Evolutionary conservation across 306 rosid genomes (phyloP), one percentile per base, ranked within the genome.

Genomic region (Gastrolobium villosum): DNA sequence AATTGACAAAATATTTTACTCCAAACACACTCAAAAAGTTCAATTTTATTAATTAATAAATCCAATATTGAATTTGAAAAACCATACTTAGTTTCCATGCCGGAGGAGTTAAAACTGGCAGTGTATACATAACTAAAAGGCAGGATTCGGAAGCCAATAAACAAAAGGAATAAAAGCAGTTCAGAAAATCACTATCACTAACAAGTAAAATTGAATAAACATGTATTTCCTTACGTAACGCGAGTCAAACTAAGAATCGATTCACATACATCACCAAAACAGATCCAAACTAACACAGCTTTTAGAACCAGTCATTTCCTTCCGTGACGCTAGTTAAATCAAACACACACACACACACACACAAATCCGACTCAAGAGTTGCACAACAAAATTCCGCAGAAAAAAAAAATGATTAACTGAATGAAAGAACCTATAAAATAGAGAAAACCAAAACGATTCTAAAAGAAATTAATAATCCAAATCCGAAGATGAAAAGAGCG

Each of bases 181-280:
- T 44, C 37, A 74, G 61, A 26, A 69, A 74, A 65, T 53, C 78
- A 69, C 52, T 55, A 50, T 53, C 64, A 54, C 65, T 68, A 20
- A 78, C 70, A 3, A 66, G 46, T 56, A 32, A 34, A 72, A 65
- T 56, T 5, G 26, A 79, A 45, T 40, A 70, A 79, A 79, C 37
- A 28, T 53, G 4, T 4, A 7, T 32, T 10, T 4, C 30, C 10
- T 46, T 1, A 54, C 28, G 54, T 26, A 49, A 15, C 53, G 26
- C 26, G 0, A 20, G 26, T 20, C 26, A 20, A 20, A 20, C 26
- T 1, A 20, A 55, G 6, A 49, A 39, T 1, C n/a, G 60, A 75
- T 50, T 72, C 74, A 53, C 56, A 73, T n/a, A 14, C 30, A 67
- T 64, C 41, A 49, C 59, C 60, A 13, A 53, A 69, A 75, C 63